A percentile compares a stretch with the other conserved stretches of the same genome.
These are phyloP conservation scores for Ciborinia camelliae DNA, from an alignment of 2,329 filamentous ascomycete species.

Conservation along the genomic window DNA sequence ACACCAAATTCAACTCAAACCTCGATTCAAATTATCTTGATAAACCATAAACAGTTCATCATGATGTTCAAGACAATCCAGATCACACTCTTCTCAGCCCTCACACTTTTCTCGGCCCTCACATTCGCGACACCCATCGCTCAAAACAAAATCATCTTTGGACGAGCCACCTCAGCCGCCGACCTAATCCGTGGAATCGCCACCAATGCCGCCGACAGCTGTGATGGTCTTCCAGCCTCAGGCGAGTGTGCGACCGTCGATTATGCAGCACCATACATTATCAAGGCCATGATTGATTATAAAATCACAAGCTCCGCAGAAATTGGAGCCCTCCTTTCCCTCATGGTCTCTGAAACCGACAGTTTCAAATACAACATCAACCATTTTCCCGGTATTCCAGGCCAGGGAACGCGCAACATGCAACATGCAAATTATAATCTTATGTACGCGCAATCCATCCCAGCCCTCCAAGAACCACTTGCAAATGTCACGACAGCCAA, in stretches of 20 bases:
- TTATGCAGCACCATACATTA: constrained; percentile 50
- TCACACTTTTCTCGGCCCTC: neutral
- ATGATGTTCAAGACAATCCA: neutral
- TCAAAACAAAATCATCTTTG: neutral
- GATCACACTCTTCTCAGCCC: neutral
- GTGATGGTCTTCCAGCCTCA: constrained; percentile 42
- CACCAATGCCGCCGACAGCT: constrained; percentile 47
- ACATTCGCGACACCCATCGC: neutral
- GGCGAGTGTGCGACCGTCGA: constrained; percentile 52
- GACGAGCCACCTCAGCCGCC: neutral
- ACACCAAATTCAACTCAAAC: neutral
- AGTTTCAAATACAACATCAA: constrained; percentile 62
- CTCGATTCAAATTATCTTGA: neutral
- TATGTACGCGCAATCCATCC: constrained; percentile 50
- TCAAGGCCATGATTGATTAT: constrained; percentile 52
- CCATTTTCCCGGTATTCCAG: constrained; percentile 49
- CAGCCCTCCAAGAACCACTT: constrained; percentile 41
- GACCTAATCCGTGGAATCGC: constrained; percentile 41
- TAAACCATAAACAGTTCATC: neutral
- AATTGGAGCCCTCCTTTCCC: constrained; percentile 52
- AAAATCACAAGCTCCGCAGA: constrained; percentile 45
- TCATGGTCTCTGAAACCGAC: constrained; percentile 59
- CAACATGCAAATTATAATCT: constrained; percentile 54
- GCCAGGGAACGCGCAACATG: constrained; percentile 65
- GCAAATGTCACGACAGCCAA: constrained; percentile 35